These are phyloP conservation scores for Funneliformis caledonium DNA, from an alignment of 371 early-diverging fungal species.

Conservation along the genomic window DNA sequence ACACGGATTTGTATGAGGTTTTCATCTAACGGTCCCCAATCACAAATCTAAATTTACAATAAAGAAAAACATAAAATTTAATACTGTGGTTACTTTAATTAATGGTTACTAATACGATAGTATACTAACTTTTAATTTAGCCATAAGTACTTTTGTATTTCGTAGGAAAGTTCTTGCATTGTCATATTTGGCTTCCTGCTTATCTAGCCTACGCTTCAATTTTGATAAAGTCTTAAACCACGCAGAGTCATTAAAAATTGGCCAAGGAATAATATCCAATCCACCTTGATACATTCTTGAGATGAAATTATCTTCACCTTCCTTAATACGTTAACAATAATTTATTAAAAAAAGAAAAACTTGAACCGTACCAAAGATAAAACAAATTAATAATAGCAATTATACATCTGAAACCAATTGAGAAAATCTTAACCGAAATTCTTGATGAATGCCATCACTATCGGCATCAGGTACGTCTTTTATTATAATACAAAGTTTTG, in stretches of 20 bases:
- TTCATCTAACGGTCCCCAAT: conserved; percentile 23
- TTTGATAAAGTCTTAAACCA: conserved; percentile 17
- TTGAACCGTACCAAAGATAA: neutral
- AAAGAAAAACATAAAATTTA: neutral
- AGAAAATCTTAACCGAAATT: conserved; percentile 20
- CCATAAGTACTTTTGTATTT: conserved; percentile 14
- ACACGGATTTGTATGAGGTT: conserved; percentile 14
- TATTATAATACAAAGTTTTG: conserved; percentile 28
- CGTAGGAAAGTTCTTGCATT: conserved; percentile 26
- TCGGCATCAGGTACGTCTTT: conserved; percentile 28
- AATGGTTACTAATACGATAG: too few species aligned
- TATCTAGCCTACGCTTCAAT: conserved; percentile 1
- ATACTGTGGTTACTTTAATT: too few species aligned
- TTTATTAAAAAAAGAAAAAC: neutral
- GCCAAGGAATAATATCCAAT: conserved; percentile 35
- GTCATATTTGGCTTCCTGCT: conserved; percentile 3
- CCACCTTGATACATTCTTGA: conserved; percentile 31
- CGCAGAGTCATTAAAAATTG: conserved; percentile 15
- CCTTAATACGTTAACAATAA: conserved; percentile 5
- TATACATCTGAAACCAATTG: conserved; percentile 22
- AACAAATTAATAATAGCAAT: neutral
- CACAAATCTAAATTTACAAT: conserved; percentile 21
- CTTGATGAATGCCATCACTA: conserved; percentile 4
- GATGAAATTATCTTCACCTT: conserved; percentile 35
- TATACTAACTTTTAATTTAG: conserved; percentile 7